Evolutionary conservation across 495 filamentous ascomycete genomes (phyloP), one percentile per base, ranked within the genome.

Genomic region (Neurospora sp.): DNA sequence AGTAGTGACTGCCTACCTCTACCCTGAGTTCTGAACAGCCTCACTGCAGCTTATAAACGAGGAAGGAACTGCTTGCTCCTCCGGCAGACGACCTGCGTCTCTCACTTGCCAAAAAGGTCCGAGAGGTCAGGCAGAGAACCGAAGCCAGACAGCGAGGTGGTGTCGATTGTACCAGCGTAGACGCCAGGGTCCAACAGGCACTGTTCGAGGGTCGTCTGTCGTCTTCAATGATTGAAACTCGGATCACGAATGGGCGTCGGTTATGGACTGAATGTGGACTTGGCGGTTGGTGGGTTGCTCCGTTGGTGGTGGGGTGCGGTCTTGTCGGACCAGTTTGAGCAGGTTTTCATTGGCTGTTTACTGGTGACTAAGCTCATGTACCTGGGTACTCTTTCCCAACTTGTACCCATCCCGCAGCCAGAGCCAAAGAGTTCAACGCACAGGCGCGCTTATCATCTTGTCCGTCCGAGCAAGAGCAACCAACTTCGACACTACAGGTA

Each of bases 291-390:
- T 74, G 72, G 77, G 77, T 77, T 78, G 48, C 48, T 31, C 46
- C 11, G 54, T 62, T 48, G 54, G 54, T 62, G 79, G 83, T 82
- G 82, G 83, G 81, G 76, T 80, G 78, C 79, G 76, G 82, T 76
- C 79, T 79, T 73, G 74, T 72, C 73, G 75, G 75, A 74, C 74
- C 70, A 75, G 78, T 74, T 59, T 84, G 85, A 86, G 85, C 85
- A 86, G 84, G 84, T 86, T 86, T 85, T 81, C 72, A 86, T 86
- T 86, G 85, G 85, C 80, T 78, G 14, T 7, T 18, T 18, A 0
- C 41, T 18, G 41, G 44, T 69, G 62, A 73, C 59, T 69, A 69
- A 70, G 39, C 62, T 16, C 1, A 27, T 10, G 7, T 41, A 16
- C 59, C 69, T 42, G 54, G 27, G 27, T 66, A 35, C 7, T 62